These are phyloP conservation scores for Clavispora carvajalis DNA, from an alignment of 805 yeast genomes.

Conservation along the genomic window DNA sequence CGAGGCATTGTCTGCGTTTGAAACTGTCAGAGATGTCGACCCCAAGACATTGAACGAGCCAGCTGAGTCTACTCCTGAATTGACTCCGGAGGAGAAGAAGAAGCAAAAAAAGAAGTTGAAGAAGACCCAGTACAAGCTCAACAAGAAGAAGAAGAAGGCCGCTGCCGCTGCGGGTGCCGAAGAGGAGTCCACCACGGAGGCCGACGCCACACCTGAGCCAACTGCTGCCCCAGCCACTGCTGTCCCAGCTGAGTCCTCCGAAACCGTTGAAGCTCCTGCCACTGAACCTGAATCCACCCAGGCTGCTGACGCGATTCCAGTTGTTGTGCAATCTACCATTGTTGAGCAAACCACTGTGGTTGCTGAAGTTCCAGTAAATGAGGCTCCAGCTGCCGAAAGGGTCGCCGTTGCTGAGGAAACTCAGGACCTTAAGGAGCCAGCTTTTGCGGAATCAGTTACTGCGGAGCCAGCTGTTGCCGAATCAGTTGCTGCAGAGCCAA, in stretches of 20 bases:
- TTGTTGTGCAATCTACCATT: constrained; percentile 8
- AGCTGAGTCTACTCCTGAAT: constrained; percentile 10
- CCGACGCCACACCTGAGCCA: constrained; percentile 6
- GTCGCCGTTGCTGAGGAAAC: constrained; percentile 5
- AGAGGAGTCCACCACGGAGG: constrained; percentile 5
- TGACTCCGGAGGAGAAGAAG: constrained; percentile 19
- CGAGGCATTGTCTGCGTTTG: constrained; percentile 61
- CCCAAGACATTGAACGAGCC: constrained; percentile 46
- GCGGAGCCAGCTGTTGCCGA: too few species aligned
- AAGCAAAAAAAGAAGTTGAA: constrained; percentile 35
- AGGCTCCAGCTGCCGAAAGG: constrained; percentile 4
- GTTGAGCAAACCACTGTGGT: constrained; percentile 7
- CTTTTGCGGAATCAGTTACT: too few species aligned
- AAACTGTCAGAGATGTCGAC: constrained; percentile 47
- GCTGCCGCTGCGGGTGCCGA: constrained; percentile 5
- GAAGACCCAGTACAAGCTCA: constrained; percentile 14
- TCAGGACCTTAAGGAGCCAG: too few species aligned
- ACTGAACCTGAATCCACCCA: too few species aligned
- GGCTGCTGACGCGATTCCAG: too few species aligned
- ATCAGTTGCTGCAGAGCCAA: too few species aligned
- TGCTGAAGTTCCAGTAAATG: constrained; percentile 6
- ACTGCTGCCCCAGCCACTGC: constrained; percentile 3
- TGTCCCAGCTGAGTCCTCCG: constrained; percentile 5
- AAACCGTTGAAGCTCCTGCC: too few species aligned
- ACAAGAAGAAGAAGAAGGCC: constrained; percentile 4